Evolutionary conservation across 2,329 filamentous ascomycete species (phyloP).

Genomic region (Botrytis sinoallii): DNA sequence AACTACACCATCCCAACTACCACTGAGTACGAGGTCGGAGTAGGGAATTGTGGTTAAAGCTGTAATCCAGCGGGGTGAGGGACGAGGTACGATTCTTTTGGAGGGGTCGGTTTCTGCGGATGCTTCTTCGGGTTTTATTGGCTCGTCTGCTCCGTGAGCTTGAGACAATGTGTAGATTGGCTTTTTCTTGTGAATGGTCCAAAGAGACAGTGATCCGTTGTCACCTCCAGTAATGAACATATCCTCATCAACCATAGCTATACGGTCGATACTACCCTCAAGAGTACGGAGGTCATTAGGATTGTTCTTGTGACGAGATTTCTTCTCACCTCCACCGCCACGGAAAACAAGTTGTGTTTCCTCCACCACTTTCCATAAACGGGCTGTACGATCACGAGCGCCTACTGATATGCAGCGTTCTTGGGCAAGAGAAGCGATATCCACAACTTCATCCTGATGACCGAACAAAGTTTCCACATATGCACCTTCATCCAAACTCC

Average conservation of each 20-base stretch:
- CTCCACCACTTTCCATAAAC: conserved; percentile 94
- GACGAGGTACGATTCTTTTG: conserved; percentile 55
- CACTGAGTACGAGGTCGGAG: conserved; percentile 84
- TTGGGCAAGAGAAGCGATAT: conserved; percentile 76
- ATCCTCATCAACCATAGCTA: conserved; percentile 84
- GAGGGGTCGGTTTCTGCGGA: conserved; percentile 70
- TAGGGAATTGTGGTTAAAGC: conserved; percentile 83
- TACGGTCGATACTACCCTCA: conserved; percentile 86
- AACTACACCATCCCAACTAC: conserved; percentile 90
- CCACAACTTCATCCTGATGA: conserved; percentile 86
- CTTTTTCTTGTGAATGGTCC: conserved; percentile 94
- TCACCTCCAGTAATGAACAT: conserved; percentile 92
- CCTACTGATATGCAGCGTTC: conserved; percentile 92
- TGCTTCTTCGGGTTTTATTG: conserved; percentile 63
- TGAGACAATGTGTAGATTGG: conserved; percentile 74
- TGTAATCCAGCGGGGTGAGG: conserved; percentile 84
- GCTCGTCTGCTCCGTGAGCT: conserved; percentile 80
- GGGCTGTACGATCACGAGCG: conserved; percentile 83
- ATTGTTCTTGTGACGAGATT: conserved; percentile 38
- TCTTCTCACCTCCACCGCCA: conserved; percentile 67
- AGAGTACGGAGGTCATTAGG: conserved; percentile 44
- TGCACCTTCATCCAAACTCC: conserved; percentile 86
- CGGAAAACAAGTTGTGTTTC: conserved; percentile 95
- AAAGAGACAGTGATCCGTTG: conserved; percentile 81
- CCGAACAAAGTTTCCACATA: conserved; percentile 96